Evolutionary conservation across 495 filamentous ascomycete genomes (phyloP).

Genomic region (Penicillium paradoxum): DNA sequence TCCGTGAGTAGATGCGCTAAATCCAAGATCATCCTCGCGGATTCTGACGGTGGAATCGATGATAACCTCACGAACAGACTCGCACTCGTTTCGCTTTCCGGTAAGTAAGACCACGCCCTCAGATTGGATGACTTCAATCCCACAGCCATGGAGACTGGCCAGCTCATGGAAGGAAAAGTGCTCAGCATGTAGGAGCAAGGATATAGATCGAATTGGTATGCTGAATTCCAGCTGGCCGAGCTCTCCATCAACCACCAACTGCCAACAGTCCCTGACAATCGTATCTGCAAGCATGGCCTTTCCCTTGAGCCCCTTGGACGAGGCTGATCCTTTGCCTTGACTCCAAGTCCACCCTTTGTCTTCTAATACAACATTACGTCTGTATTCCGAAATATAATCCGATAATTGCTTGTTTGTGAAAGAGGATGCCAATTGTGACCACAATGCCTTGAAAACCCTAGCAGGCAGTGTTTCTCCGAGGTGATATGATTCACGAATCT

Average conservation of each 20-base stretch:
- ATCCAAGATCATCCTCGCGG: slow-evolving; percentile 22
- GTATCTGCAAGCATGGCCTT: slow-evolving; percentile 34
- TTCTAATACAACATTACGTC: neutral
- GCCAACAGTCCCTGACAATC: slow-evolving; percentile 44
- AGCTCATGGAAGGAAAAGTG: slow-evolving; percentile 43
- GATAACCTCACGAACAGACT: slow-evolving; percentile 39
- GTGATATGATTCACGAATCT: slow-evolving; percentile 12
- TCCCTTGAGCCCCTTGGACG: slow-evolving; percentile 15
- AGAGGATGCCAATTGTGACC: slow-evolving; percentile 23
- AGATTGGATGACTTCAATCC: slow-evolving; percentile 37
- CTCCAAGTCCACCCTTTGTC: slow-evolving; percentile 14
- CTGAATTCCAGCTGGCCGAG: slow-evolving; percentile 41
- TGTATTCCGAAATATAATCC: slow-evolving; percentile 21
- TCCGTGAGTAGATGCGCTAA: slow-evolving; percentile 12
- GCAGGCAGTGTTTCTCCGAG: slow-evolving; percentile 20
- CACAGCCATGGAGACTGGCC: slow-evolving; percentile 35
- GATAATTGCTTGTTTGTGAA: slow-evolving; percentile 35
- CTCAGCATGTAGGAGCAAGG: slow-evolving; percentile 27
- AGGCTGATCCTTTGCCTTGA: slow-evolving; percentile 6
- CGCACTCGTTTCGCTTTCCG: slow-evolving; percentile 33
- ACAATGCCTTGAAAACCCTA: slow-evolving; percentile 26
- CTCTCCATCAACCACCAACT: slow-evolving; percentile 33
- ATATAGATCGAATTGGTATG: slow-evolving; percentile 21
- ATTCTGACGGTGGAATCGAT: slow-evolving; percentile 34
- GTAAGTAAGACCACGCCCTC: slow-evolving; percentile 38